Percentiles rank a stretch among this genome's conserved stretches.
These are phyloP conservation scores for Xanthoceras sorbifolium DNA, from an alignment of 345 rosid species.

Conservation along the genomic window DNA sequence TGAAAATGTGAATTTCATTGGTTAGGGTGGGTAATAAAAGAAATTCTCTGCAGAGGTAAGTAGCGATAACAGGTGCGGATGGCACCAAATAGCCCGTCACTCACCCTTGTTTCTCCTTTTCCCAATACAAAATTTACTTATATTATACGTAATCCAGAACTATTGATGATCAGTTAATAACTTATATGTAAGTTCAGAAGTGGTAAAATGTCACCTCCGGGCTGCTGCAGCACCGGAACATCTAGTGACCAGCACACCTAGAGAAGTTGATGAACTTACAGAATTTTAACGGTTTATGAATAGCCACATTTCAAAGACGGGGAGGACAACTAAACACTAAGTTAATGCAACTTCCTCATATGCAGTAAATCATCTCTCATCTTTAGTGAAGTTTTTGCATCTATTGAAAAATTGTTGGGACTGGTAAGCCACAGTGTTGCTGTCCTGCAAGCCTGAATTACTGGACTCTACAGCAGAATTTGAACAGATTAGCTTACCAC, in stretches of 20 bases:
- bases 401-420: not conserved
- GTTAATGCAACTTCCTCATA: too few relatives aligned
- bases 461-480: not conserved
- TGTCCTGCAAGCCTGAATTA: not conserved
- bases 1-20: not conserved
- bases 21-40: not conserved
- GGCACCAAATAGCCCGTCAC: not conserved
- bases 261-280: not conserved
- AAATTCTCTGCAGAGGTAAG: not conserved
- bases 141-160: not conserved
- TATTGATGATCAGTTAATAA: too few relatives aligned
- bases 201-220: not conserved
- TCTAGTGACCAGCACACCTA: not conserved
- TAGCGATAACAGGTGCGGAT: not conserved
- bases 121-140: not conserved
- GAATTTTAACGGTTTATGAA: not conserved
- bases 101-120: too few relatives aligned
- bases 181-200: not conserved
- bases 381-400: not conserved
- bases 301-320: not conserved
- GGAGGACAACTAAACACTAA: too few relatives aligned
- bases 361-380: too few relatives aligned
- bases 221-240: too few relatives aligned
- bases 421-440: not conserved
- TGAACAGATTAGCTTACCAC: constrained; percentile 55